These are phyloP conservation scores for Hypomontagnella submonticulosa DNA, from an alignment of 495 filamentous ascomycete species.

Conservation along the genomic window DNA sequence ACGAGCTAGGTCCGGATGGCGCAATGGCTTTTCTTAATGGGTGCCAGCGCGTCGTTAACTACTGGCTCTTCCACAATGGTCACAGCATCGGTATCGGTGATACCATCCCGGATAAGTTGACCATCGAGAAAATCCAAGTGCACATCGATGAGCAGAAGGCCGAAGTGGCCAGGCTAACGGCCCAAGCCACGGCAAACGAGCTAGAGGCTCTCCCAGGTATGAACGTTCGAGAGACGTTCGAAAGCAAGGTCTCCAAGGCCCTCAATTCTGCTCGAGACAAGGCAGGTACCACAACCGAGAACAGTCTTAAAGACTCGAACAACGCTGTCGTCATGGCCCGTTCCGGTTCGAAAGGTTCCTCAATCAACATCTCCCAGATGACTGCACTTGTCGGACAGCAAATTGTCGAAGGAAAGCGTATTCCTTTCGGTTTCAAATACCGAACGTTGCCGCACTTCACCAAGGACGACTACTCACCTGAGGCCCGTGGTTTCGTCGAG, in stretches of 20 bases:
- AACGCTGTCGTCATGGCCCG: slow-evolving; percentile 95
- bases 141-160: slow-evolving; percentile 82
- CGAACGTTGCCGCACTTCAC: slow-evolving; percentile 97
- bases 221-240: slow-evolving; percentile 98
- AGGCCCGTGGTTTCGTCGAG: slow-evolving; percentile 97
- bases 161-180: slow-evolving; percentile 78
- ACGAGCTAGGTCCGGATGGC: slow-evolving; percentile 85
- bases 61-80: slow-evolving; percentile 98
- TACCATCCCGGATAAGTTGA: slow-evolving; percentile 87
- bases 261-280: slow-evolving; percentile 96
- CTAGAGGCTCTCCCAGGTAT: slow-evolving; percentile 93
- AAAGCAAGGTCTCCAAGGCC: slow-evolving; percentile 91
- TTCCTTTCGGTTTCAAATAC: slow-evolving; percentile 99
- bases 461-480: slow-evolving; percentile 97
- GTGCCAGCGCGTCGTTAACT: slow-evolving; percentile 89
- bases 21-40: slow-evolving; percentile 96
- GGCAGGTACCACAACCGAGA: slow-evolving; percentile 89
- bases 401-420: slow-evolving; percentile 97
- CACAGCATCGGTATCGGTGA: slow-evolving; percentile 99
- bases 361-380: slow-evolving; percentile 99
- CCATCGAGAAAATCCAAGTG: slow-evolving; percentile 82
- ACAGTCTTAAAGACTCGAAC: slow-evolving; percentile 93
- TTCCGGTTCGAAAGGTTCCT: slow-evolving; percentile 96
- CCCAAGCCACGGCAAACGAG: slow-evolving; percentile 80
- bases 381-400: slow-evolving; percentile 96